phyloP scores from a whole-genome alignment of 805 yeast genomes.

The Candida lessepsii region DNA sequence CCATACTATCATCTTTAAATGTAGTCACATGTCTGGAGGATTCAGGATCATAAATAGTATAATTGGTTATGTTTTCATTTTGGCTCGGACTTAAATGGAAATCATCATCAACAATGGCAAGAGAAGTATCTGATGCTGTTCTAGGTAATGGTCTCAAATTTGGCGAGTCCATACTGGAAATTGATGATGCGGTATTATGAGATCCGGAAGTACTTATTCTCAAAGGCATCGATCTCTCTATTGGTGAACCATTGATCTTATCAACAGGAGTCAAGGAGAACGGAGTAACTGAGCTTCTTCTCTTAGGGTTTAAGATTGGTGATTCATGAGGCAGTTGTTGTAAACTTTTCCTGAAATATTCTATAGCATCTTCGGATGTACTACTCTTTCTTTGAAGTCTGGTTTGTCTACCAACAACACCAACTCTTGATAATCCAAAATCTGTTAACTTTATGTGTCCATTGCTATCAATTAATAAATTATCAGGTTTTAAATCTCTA shows the following conservation, averaged over 20 bases:
- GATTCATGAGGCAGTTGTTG: slow-evolving; percentile 20
- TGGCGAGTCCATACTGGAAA: slow-evolving; percentile 50
- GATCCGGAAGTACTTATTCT: slow-evolving; percentile 1
- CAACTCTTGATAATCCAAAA: slow-evolving; percentile 90
- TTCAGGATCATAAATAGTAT: slow-evolving; percentile 75
- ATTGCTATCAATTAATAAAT: slow-evolving; percentile 73
- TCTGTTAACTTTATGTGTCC: slow-evolving; percentile 95
- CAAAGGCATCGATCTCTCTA: slow-evolving; percentile 2
- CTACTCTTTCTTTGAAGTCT: slow-evolving; percentile 44
- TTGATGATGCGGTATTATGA: slow-evolving; percentile 23
- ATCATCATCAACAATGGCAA: slow-evolving; percentile 55
- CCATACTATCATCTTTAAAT: slow-evolving; percentile 32
- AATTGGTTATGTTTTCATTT: slow-evolving; percentile 27
- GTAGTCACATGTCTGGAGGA: not conserved
- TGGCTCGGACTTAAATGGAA: slow-evolving; percentile 27
- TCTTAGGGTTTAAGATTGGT: slow-evolving; percentile 28
- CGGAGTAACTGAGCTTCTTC: slow-evolving; percentile 44
- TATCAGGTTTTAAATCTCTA: slow-evolving; percentile 94
- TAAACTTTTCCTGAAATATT: slow-evolving; percentile 33
- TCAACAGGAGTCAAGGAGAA: slow-evolving; percentile 45
- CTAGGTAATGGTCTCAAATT: slow-evolving; percentile 43
- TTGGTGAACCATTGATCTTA: slow-evolving; percentile 10
- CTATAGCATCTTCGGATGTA: slow-evolving; percentile 42
- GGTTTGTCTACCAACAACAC: slow-evolving; percentile 76
- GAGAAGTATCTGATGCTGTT: slow-evolving; percentile 56